These are phyloP conservation scores for Metschnikowia vanudenii DNA, from an alignment of 805 yeast genomes.

Conservation along the genomic window DNA sequence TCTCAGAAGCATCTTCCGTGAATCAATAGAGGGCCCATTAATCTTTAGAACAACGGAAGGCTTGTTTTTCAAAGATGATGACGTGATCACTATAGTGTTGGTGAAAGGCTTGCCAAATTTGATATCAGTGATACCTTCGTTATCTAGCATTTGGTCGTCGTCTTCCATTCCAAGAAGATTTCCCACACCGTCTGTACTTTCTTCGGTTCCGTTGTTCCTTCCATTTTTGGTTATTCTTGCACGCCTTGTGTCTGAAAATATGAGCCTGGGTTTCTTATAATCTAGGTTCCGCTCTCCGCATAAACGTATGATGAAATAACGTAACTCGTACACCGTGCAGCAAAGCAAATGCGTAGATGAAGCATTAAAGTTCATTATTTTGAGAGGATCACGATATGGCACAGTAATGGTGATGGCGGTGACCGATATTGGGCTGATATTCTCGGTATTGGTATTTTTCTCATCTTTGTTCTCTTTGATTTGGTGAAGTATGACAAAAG, in stretches of 20 bases:
- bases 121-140: slow-evolving; percentile 86
- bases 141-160: slow-evolving; percentile 50
- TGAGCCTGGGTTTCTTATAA: slow-evolving; percentile 38
- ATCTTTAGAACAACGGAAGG: slow-evolving; percentile 34
- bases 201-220: slow-evolving; percentile 12
- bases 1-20: background rate
- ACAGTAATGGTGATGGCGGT: slow-evolving; percentile 71
- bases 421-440: slow-evolving; percentile 26
- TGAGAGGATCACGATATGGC: slow-evolving; percentile 85
- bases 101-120: slow-evolving; percentile 47
- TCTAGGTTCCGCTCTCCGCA: slow-evolving; percentile 46
- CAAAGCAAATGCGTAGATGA: slow-evolving; percentile 72
- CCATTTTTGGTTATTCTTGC: slow-evolving; percentile 2
- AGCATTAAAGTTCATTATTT: slow-evolving; percentile 67
- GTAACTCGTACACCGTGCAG: slow-evolving; percentile 71
- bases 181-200: slow-evolving; percentile 11
- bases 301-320: slow-evolving; percentile 74
- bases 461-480: slow-evolving; percentile 12
- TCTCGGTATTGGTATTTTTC: background rate
- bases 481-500: slow-evolving; percentile 64
- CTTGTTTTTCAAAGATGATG: slow-evolving; percentile 35
- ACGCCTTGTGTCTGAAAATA: slow-evolving; percentile 33
- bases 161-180: slow-evolving; percentile 14
- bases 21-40: slow-evolving; percentile 25
- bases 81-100: slow-evolving; percentile 37